phyloP scores from a whole-genome alignment of 495 filamentous ascomycete genomes.

The Penicillium paxilli region DNA sequence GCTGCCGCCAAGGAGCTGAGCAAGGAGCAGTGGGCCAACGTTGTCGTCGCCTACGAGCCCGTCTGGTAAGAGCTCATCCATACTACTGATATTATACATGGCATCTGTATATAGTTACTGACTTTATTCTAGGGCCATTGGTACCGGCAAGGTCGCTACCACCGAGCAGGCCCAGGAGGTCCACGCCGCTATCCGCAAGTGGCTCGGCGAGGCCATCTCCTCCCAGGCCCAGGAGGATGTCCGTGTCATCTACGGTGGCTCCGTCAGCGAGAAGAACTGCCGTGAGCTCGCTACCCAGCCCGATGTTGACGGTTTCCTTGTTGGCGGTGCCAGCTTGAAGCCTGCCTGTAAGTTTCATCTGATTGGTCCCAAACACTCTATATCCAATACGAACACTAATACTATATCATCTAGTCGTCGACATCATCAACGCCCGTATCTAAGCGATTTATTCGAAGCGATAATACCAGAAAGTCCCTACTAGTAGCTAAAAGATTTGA shows the following conservation, averaged over 20 bases:
- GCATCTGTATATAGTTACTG: neutral
- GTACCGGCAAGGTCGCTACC: slow-evolving; percentile 94
- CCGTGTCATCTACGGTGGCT: slow-evolving; percentile 92
- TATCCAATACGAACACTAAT: slow-evolving; percentile 13
- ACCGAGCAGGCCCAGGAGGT: slow-evolving; percentile 94
- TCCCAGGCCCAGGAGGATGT: slow-evolving; percentile 72
- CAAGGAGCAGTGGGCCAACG: slow-evolving; percentile 82
- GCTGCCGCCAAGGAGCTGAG: slow-evolving; percentile 62
- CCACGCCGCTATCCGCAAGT: slow-evolving; percentile 87
- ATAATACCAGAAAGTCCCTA: slow-evolving; percentile 3
- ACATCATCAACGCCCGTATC: slow-evolving; percentile 64
- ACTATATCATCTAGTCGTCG: slow-evolving; percentile 58
- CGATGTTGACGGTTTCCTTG: slow-evolving; percentile 98
- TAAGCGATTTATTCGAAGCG: slow-evolving; percentile 30
- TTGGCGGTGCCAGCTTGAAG: slow-evolving; percentile 97
- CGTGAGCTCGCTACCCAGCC: slow-evolving; percentile 83
- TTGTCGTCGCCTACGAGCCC: slow-evolving; percentile 97
- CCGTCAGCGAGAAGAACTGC: slow-evolving; percentile 98
- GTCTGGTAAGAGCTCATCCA: slow-evolving; percentile 68
- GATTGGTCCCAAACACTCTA: neutral
- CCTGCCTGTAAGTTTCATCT: slow-evolving; percentile 76
- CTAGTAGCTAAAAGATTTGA: slow-evolving; percentile 25
- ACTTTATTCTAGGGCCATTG: slow-evolving; percentile 67
- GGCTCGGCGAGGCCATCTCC: slow-evolving; percentile 75
- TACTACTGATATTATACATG: neutral